Conservation (phyloP, 2,329 filamentous ascomycete genomes). For the Colletotrichum higginsianum region DNA sequence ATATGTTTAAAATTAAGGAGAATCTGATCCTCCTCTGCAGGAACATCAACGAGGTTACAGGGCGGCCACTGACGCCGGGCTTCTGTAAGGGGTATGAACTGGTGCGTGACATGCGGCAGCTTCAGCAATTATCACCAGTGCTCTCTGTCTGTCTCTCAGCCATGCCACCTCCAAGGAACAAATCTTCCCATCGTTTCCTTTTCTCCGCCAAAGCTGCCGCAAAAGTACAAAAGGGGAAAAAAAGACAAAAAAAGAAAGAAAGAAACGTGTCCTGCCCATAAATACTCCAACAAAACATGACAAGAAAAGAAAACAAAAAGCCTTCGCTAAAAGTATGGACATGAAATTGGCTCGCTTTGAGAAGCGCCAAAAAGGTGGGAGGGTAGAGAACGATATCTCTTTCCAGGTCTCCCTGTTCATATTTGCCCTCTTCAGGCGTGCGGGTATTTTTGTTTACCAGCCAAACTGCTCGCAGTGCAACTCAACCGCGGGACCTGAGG, state of each 20-base stretch:
- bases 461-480: conserved; percentile 65
- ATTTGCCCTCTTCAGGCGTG: background rate
- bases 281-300: conserved; percentile 25
- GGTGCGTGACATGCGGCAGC: conserved; percentile 4
- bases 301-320: background rate
- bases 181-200: background rate
- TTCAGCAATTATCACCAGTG: background rate
- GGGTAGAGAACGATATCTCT: background rate
- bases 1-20: background rate
- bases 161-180: too few relatives aligned
- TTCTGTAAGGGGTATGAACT: conserved; percentile 34
- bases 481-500: conserved; percentile 60
- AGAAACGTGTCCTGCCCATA: conserved; percentile 12
- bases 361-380: background rate
- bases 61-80: conserved; percentile 19
- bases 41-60: conserved; percentile 20
- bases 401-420: too few relatives aligned
- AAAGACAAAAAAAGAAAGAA: too few relatives aligned
- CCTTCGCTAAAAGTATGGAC: conserved; percentile 20
- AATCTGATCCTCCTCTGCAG: background rate
- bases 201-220: conserved; percentile 5
- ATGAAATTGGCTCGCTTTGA: background rate
- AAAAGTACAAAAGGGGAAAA: background rate
- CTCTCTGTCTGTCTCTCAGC: background rate
- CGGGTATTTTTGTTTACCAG: conserved; percentile 50